Conservation (phyloP, 495 filamentous ascomycete genomes). For the Penicillium cinerascens region DNA sequence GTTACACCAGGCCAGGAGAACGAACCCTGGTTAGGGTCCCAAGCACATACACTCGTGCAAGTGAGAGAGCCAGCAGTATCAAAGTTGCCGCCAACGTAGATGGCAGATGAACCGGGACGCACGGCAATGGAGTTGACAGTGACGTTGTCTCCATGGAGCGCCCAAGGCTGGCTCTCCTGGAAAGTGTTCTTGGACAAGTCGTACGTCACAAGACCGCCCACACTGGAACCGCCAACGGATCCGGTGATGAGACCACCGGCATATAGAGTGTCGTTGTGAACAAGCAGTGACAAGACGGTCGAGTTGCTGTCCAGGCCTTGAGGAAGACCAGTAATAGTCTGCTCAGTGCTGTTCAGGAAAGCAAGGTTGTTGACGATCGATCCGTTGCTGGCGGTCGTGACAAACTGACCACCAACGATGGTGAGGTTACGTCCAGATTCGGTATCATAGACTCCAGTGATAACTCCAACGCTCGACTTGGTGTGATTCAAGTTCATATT, state of each 20-base stretch:
- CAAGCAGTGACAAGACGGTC: slow-evolving; percentile 66
- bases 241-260: slow-evolving; percentile 79
- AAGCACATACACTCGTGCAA: slow-evolving; percentile 79
- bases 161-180: slow-evolving; percentile 61
- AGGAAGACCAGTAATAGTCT: slow-evolving; percentile 67
- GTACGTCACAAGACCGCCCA: slow-evolving; percentile 78
- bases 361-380: slow-evolving; percentile 72
- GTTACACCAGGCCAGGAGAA: slow-evolving; percentile 75
- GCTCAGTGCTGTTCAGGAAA: slow-evolving; percentile 62
- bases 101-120: slow-evolving; percentile 60
- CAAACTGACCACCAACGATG: slow-evolving; percentile 85
- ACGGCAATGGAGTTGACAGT: slow-evolving; percentile 70
- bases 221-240: slow-evolving; percentile 52
- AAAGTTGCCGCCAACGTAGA: slow-evolving; percentile 87
- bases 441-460: slow-evolving; percentile 73
- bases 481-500: slow-evolving; percentile 61
- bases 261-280: slow-evolving; percentile 67
- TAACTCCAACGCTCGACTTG: slow-evolving; percentile 58
- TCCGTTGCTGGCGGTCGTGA: slow-evolving; percentile 63
- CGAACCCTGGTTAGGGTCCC: slow-evolving; percentile 59
- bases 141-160: slow-evolving; percentile 63
- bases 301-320: slow-evolving; percentile 66
- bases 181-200: slow-evolving; percentile 63
- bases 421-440: slow-evolving; percentile 71
- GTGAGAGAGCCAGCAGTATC: slow-evolving; percentile 73